phyloP scores from a whole-genome alignment of 2,329 filamentous ascomycete species.

The Fusarium abutilonis region DNA sequence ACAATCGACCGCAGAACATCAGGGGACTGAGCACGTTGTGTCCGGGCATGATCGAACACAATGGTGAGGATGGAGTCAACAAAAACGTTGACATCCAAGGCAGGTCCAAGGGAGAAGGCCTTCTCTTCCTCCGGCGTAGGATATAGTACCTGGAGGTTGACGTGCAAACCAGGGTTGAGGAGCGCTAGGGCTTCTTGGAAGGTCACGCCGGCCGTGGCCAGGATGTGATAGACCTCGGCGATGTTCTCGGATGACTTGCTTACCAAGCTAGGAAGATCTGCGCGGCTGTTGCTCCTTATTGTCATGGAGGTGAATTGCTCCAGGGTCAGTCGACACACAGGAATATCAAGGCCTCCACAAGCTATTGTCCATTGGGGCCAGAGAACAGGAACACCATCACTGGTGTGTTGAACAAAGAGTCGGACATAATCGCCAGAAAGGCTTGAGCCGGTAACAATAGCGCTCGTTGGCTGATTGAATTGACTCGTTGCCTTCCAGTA shows the following conservation, averaged over 20 bases:
- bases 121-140: conserved; percentile 80
- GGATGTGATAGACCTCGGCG: conserved; percentile 73
- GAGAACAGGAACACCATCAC: conserved; percentile 85
- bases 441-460: conserved; percentile 93
- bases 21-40: conserved; percentile 68
- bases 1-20: conserved; percentile 86
- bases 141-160: conserved; percentile 93
- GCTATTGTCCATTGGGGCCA: conserved; percentile 86
- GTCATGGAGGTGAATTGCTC: conserved; percentile 72
- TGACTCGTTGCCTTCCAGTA: conserved; percentile 99
- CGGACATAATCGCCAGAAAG: conserved; percentile 94
- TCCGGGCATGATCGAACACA: conserved; percentile 90
- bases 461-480: conserved; percentile 80
- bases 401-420: conserved; percentile 90
- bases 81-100: conserved; percentile 84
- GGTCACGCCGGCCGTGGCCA: conserved; percentile 81
- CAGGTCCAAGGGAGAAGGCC: conserved; percentile 73
- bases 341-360: conserved; percentile 80
- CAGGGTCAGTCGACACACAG: conserved; percentile 80
- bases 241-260: conserved; percentile 63
- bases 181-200: conserved; percentile 79
- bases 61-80: conserved; percentile 84
- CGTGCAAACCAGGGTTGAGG: conserved; percentile 81
- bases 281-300: conserved; percentile 54
- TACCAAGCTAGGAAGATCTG: conserved; percentile 56